Base-by-base conservation (phyloP, 2,329 filamentous ascomycete species). In the Periconia sp. region DNA sequence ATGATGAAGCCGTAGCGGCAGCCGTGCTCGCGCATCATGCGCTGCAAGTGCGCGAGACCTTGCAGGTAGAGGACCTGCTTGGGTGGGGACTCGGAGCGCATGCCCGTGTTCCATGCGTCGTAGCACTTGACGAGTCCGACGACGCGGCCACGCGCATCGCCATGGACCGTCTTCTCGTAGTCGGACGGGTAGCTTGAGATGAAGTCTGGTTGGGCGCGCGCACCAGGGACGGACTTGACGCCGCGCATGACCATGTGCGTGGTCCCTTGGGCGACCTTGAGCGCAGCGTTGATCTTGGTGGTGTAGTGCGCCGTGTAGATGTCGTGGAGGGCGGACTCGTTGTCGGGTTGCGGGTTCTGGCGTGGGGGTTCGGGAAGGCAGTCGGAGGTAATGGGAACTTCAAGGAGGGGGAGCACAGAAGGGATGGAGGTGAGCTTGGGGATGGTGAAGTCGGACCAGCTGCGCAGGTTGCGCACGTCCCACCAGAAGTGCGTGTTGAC, bases 1-100 rank as follows among this genome's bases (percentile, higher is more conserved):
- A 97, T 86, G 74, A 97, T 93, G 80, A 96, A 97, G 50, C 93
- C 93, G 74, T 97, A 97, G 54, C 93, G 87, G 71, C 91, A 95
- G 61, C 87, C 87, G 76, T 96, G 90, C 76, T 96, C 91, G 73
- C 93, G 91, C 91, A 97, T 96, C 68, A 88, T 87, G 70, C 90
- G 85, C 75, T 97, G 93, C 43, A 97, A 80, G 64, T 95, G 91
- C 0, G 92, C 83, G 6, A 97, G 85, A 1, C 91, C 91, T 47
- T 89, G 87, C 18, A 97, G 87, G 77, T 97, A 97, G 55, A 93
- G 87, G 53, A 96, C 90, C 54, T 90, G 88, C 76, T 92, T 89
- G 73, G 91, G 84, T 59, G 92, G 91, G 43, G 87, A 86, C 73
- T 95, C 91, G 55, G 87, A 85, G 55, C 92, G 90, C 90, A 96